phyloP scores from a whole-genome alignment of 768 basidiomycete species.

The Mycena vulgaris region DNA sequence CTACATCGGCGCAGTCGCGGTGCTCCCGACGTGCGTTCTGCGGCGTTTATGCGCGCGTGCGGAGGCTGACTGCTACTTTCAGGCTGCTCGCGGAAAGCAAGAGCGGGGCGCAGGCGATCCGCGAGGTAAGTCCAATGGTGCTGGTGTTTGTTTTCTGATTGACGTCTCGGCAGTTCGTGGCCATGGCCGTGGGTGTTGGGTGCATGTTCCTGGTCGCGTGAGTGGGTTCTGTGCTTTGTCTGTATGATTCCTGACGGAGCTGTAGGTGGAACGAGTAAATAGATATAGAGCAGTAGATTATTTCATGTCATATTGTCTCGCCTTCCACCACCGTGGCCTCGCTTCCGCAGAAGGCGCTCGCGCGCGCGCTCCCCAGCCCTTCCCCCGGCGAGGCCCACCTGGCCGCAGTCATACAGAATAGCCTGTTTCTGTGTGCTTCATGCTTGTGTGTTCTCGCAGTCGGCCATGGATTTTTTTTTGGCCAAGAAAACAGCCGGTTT shows the following conservation, averaged over 20 bases:
- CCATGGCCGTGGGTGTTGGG: slow-evolving; percentile 91
- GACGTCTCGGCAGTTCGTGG: slow-evolving; percentile 76
- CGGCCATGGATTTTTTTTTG: too few relatives aligned
- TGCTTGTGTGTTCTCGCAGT: too few relatives aligned
- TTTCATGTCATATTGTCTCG: too few relatives aligned
- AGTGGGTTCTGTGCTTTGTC: slow-evolving; percentile 54
- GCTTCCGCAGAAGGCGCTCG: too few relatives aligned
- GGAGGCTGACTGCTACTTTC: slow-evolving; percentile 30
- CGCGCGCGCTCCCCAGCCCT: too few relatives aligned
- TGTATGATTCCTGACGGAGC: slow-evolving; percentile 24
- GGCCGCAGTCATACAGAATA: too few relatives aligned
- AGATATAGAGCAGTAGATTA: neutral
- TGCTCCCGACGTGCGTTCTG: slow-evolving; percentile 85
- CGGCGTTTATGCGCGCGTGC: slow-evolving; percentile 1
- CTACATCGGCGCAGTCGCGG: slow-evolving; percentile 94
- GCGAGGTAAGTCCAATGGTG: slow-evolving; percentile 80
- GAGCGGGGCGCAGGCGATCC: slow-evolving; percentile 89
- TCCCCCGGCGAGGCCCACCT: too few relatives aligned
- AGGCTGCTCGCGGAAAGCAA: slow-evolving; percentile 91
- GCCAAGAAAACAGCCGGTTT: too few relatives aligned
- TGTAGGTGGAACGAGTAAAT: slow-evolving; percentile 85
- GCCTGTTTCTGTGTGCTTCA: too few relatives aligned
- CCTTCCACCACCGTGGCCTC: too few relatives aligned
- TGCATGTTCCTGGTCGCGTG: slow-evolving; percentile 96
- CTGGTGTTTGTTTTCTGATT: slow-evolving; percentile 5